A percentile compares a stretch with the other conserved stretches of the same genome.
Evolutionary conservation across 805 yeast species (phyloP).

Genomic region (Metschnikowia lochheadii): DNA sequence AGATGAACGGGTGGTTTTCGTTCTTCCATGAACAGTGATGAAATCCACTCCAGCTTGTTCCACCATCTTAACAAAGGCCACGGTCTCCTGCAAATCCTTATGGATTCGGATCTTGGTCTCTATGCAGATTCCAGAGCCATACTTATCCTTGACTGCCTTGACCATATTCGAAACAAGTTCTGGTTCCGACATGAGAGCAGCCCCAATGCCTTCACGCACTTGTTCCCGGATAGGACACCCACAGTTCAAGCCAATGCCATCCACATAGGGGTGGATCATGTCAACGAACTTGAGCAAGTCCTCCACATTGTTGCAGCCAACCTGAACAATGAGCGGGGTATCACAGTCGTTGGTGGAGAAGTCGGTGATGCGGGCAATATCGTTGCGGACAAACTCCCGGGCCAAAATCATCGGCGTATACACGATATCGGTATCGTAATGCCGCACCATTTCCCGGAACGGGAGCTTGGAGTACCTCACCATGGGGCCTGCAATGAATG

Average conservation of each 20-base stretch:
- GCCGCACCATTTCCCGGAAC: slow-evolving; percentile 71
- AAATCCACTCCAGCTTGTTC: slow-evolving; percentile 90
- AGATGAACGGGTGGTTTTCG: slow-evolving; percentile 79
- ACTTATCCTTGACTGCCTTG: slow-evolving; percentile 68
- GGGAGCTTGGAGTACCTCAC: slow-evolving; percentile 94
- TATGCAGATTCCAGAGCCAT: slow-evolving; percentile 66
- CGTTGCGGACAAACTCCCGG: slow-evolving; percentile 85
- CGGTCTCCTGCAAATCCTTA: slow-evolving; percentile 66
- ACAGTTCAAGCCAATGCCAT: slow-evolving; percentile 92
- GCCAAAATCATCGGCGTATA: slow-evolving; percentile 97
- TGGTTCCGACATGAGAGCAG: slow-evolving; percentile 84
- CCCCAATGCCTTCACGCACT: slow-evolving; percentile 93
- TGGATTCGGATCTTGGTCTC: slow-evolving; percentile 94
- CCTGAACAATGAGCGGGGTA: slow-evolving; percentile 76
- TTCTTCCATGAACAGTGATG: slow-evolving; percentile 91
- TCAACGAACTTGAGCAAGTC: slow-evolving; percentile 81
- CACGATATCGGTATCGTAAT: slow-evolving; percentile 73
- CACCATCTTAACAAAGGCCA: slow-evolving; percentile 64
- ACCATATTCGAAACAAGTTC: slow-evolving; percentile 83
- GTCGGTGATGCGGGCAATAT: slow-evolving; percentile 75
- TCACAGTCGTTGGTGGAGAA: slow-evolving; percentile 76
- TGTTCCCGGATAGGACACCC: slow-evolving; percentile 98
- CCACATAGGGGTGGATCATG: slow-evolving; percentile 86
- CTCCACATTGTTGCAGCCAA: slow-evolving; percentile 80
- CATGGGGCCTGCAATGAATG: slow-evolving; percentile 78